Base-by-base conservation (phyloP, 495 filamentous ascomycete genomes). In the Podospora conica region DNA sequence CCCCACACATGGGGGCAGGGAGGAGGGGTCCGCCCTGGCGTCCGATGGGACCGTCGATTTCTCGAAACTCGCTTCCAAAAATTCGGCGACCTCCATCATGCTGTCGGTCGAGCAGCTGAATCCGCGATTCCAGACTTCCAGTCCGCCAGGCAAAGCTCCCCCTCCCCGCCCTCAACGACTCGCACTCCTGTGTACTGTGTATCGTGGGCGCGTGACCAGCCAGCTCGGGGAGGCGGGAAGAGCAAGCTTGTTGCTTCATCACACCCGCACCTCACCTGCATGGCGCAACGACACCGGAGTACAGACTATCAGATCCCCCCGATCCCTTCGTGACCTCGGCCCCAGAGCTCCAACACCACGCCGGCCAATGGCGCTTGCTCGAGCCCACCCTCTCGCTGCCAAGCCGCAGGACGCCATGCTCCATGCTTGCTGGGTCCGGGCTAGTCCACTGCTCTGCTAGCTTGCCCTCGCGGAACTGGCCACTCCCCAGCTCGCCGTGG, bases 381-480 rank as follows among this genome's bases (percentile, higher is more conserved):
- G 22, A 24, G 54, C 22, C 22, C 61, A 33, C 61, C 66, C 66
- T 64, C 61, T 63, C 55, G 25, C 61, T 31, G 66, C 61, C 66
- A 68, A 68, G 66, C 23, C 33, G 22, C 61, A 64, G 61, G 66
- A 64, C 66, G 66, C 66, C 61, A 64, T 68, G 66, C 55, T 55
- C 66, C 63, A 58, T 58, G 20, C 54, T 58, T 58, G 56, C 66
- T 64, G 58, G 55, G 48, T 56, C 66, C 57, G 56, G 61, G 57
- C 54, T 58, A 58, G 66, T n/a, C 63, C 63, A 64, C 40, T n/a
- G 18, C 40, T n/a, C 40, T 7, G 40, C 40, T 29, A n/a, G 56
- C 9, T 21, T 53, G 25, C 66, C 61, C 23, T 62, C 60, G 55
- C 60, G 40, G 60, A 64, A 53, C 23, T 63, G 60, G 56, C 61